Base-by-base conservation (phyloP, 2,329 filamentous ascomycete species). In the Fusarium chaquense region DNA sequence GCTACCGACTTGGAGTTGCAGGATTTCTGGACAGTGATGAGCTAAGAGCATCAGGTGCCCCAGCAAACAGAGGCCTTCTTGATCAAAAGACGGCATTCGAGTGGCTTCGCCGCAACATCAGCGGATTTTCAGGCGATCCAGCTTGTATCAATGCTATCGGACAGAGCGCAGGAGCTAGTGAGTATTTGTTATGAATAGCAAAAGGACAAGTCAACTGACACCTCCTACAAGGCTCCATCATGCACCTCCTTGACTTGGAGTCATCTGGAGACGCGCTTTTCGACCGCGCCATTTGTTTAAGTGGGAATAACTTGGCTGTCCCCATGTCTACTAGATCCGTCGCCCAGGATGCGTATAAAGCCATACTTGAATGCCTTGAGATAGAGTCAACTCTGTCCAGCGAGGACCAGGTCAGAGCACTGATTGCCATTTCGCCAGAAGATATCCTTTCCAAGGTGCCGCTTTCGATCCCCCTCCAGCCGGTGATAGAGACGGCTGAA, bases 231-330 rank as follows among this genome's bases (percentile, higher is more conserved):
- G 56, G 56, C 20, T 38, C 56, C 0, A 18, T 58, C 3, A 44
- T 59, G 56, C 40, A 57, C 2, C 56, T 59, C 1, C 56, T 45
- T 2, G 32, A 59, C 24, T 2, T 59, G 32, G 32, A 59, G 1
- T 15, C 6, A 18, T 10, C 9, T 5, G 6, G 3, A 4, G 49
- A 43, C 10, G 3, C 13, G 0, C 56, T 59, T 15, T 57, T 59
- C 3, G n/a, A 59, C 0, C 50, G 56, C 1, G 51, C 56, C 3
- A 59, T 59, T 8, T 59, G 51, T 15, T 16, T 59, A 2, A 45
- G 56, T 6, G 56, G 56, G 15, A 57, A 59, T 6, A 59, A 57
- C 5, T 5, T 59, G 16, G 56, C 56, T 3, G 51, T 59, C 20
- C 38, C 56, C 2, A 6, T 28, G 5, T 32, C 18, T 11, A 4